phyloP scores from a whole-genome alignment of 2,329 filamentous ascomycete species.

The Paecilomyces variotii region DNA sequence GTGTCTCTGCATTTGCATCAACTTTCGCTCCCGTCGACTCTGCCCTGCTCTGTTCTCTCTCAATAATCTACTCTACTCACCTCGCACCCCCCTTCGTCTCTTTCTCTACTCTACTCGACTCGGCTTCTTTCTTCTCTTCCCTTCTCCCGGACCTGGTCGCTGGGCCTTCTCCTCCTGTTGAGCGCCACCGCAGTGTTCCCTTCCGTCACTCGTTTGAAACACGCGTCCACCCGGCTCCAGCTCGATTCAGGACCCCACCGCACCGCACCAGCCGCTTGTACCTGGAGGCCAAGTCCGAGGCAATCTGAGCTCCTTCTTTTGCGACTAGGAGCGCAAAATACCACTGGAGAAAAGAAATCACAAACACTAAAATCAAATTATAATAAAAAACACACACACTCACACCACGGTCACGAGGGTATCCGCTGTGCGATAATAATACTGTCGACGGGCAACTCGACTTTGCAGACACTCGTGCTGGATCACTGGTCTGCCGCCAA shows the following conservation, averaged over 20 bases:
- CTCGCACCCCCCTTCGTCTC: neutral
- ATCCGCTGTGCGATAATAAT: neutral
- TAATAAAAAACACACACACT: neutral
- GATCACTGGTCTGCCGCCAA: constrained; percentile 1
- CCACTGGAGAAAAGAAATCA: neutral
- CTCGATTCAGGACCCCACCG: constrained; percentile 3
- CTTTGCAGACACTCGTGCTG: constrained; percentile 8
- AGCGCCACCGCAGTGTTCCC: neutral
- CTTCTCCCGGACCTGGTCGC: too few relatives aligned
- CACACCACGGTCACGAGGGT: too few relatives aligned
- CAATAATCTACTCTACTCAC: constrained; percentile 1
- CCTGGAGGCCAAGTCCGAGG: neutral
- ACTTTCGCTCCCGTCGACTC: constrained; percentile 5
- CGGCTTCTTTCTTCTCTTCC: neutral
- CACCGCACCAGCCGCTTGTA: constrained; percentile 1
- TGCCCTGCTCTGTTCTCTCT: constrained; percentile 7
- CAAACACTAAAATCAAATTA: neutral
- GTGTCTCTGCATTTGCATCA: constrained; percentile 2
- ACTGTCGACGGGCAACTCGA: neutral
- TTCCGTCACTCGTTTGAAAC: constrained; percentile 11
- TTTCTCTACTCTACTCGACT: constrained; percentile 3
- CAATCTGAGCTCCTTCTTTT: neutral
- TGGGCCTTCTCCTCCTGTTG: too few relatives aligned
- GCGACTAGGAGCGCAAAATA: neutral
- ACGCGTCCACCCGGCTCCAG: constrained; percentile 6